Evolutionary conservation across 768 basidiomycete species (phyloP).

Genomic region (Multifurca ochricompacta): DNA sequence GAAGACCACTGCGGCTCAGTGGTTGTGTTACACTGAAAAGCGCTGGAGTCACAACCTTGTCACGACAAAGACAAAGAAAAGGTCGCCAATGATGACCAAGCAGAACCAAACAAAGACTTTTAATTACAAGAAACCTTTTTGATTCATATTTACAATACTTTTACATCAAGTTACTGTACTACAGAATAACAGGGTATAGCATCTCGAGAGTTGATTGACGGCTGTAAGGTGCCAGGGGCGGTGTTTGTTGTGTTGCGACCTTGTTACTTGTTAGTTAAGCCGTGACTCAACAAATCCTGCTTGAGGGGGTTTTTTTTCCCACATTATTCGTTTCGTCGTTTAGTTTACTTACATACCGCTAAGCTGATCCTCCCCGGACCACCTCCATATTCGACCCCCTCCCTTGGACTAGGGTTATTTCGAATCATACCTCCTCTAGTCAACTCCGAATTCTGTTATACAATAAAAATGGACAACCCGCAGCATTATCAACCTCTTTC

Average conservation of each 20-base stretch:
- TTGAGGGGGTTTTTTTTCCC: slow-evolving; percentile 12
- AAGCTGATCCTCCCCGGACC: slow-evolving; percentile 9
- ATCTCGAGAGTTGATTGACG: neutral
- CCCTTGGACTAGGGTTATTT: slow-evolving; percentile 12
- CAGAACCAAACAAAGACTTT: neutral
- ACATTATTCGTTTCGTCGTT: slow-evolving; percentile 21
- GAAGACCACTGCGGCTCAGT: neutral
- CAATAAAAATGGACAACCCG: slow-evolving; percentile 51
- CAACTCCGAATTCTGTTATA: slow-evolving; percentile 13
- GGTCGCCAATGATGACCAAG: slow-evolving; percentile 2
- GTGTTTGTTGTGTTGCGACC: too few species aligned
- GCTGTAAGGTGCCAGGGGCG: neutral
- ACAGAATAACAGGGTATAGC: neutral
- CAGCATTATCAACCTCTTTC: slow-evolving; percentile 78
- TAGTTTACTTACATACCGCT: neutral
- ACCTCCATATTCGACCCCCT: slow-evolving; percentile 15
- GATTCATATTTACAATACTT: too few species aligned
- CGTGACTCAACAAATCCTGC: slow-evolving; percentile 10
- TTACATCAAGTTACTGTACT: too few species aligned
- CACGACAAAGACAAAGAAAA: slow-evolving; percentile 4
- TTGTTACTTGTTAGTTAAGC: slow-evolving; percentile 17
- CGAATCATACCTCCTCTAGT: slow-evolving; percentile 11
- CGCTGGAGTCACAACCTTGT: slow-evolving; percentile 9
- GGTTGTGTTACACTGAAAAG: neutral
- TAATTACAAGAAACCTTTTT: too few species aligned